Conservation (phyloP, 2,329 filamentous ascomycete genomes). For the Pseudogymnoascus sp. region DNA sequence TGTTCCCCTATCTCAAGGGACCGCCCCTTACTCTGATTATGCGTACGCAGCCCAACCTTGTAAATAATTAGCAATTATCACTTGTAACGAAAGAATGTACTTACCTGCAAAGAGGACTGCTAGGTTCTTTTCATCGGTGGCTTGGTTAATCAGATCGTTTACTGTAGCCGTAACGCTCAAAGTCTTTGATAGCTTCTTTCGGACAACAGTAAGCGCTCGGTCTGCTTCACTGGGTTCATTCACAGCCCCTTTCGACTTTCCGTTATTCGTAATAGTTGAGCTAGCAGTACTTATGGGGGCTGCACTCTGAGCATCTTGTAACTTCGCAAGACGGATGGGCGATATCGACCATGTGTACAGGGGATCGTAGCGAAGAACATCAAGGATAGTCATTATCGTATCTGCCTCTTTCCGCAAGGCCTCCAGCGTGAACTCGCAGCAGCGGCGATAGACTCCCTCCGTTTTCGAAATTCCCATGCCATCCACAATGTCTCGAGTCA, state of each 20-base stretch:
- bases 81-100: slow-evolving; percentile 5
- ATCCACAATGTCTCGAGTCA: slow-evolving; percentile 91
- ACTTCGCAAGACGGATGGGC: slow-evolving; percentile 53
- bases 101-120: slow-evolving; percentile 71
- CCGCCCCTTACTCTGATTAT: slow-evolving; percentile 11
- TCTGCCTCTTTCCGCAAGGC: slow-evolving; percentile 92
- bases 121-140: slow-evolving; percentile 85
- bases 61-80: slow-evolving; percentile 11
- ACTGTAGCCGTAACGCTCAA: slow-evolving; percentile 92
- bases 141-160: slow-evolving; percentile 93
- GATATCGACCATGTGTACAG: slow-evolving; percentile 93
- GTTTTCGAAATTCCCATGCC: slow-evolving; percentile 94
- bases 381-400: slow-evolving; percentile 96
- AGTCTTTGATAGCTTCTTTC: slow-evolving; percentile 92
- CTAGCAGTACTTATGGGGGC: slow-evolving; percentile 22
- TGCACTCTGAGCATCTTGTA: slow-evolving; percentile 52
- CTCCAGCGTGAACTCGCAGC: slow-evolving; percentile 94
- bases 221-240: slow-evolving; percentile 74
- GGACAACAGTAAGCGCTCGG: slow-evolving; percentile 81
- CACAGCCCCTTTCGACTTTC: slow-evolving; percentile 32
- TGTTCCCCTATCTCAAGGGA: not conserved
- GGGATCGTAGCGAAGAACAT: slow-evolving; percentile 96
- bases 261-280: slow-evolving; percentile 20
- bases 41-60: slow-evolving; percentile 45
- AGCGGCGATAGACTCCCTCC: slow-evolving; percentile 93